Evolutionary conservation across 306 rosid genomes (phyloP).

Genomic region (Malus asiatica): DNA sequence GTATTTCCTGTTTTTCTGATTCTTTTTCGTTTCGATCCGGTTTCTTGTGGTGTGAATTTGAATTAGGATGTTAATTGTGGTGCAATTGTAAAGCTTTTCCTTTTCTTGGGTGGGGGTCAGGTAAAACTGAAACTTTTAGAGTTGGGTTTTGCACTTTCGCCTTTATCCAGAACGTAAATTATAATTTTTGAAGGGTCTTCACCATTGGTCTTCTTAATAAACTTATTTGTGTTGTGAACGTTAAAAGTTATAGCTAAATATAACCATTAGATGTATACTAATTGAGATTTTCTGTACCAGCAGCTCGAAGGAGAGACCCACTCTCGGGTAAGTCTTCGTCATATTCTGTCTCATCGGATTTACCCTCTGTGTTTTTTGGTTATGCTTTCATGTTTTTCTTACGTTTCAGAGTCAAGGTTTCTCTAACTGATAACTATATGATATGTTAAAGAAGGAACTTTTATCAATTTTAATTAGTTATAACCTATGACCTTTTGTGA

Average conservation of each 20-base stretch:
- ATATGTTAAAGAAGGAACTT: no score
- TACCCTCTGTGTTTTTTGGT: not conserved
- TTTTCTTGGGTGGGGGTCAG: not conserved
- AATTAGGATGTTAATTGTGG: not conserved
- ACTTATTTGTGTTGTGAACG: not conserved
- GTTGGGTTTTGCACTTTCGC: not conserved
- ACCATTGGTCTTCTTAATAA: not conserved
- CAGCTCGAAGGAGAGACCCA: slow-evolving; percentile 99
- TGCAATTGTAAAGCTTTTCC: not conserved
- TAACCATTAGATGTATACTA: not conserved
- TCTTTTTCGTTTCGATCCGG: not conserved
- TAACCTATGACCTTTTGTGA: not conserved
- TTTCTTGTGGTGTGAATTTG: not conserved
- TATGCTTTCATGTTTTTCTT: not conserved
- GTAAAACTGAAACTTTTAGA: not conserved
- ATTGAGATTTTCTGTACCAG: slow-evolving; percentile 2
- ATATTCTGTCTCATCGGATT: not conserved
- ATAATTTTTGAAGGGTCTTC: not conserved
- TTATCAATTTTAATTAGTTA: not conserved
- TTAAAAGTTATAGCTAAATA: not conserved
- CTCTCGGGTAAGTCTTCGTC: slow-evolving; percentile 71
- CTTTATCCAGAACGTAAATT: not conserved
- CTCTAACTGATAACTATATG: not conserved
- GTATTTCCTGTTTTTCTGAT: not conserved
- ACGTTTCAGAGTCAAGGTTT: not conserved